phyloP scores from a whole-genome alignment of 495 filamentous ascomycete genomes.

The Penicillium paxilli region DNA sequence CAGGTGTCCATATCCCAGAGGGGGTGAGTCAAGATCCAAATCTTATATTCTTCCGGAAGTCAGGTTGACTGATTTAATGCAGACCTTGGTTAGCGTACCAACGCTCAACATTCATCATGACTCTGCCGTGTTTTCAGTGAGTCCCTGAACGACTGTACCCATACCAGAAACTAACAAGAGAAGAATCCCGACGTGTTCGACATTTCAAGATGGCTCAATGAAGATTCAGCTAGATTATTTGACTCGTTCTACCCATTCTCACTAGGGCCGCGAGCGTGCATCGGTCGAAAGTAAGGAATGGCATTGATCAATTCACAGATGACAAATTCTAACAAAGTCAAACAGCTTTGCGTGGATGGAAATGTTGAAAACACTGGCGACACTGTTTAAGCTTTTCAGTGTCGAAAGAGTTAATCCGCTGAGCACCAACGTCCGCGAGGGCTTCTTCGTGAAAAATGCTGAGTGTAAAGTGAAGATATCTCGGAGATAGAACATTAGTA shows the following conservation, averaged over 20 bases:
- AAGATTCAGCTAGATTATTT: not conserved
- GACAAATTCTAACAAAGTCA: too few relatives aligned
- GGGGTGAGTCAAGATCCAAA: not conserved
- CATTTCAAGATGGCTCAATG: slow-evolving; percentile 1
- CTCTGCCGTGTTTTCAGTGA: not conserved
- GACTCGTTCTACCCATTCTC: slow-evolving; percentile 4
- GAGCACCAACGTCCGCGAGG: not conserved
- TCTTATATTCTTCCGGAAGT: not conserved
- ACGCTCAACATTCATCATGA: slow-evolving; percentile 5
- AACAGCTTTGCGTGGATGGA: slow-evolving; percentile 7
- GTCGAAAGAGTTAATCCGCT: not conserved
- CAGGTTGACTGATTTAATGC: not conserved
- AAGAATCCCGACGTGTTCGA: not conserved
- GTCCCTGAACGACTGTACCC: not conserved
- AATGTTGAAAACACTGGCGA: slow-evolving; percentile 1
- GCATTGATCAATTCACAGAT: too few relatives aligned
- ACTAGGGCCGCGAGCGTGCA: slow-evolving; percentile 1
- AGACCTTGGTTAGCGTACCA: slow-evolving; percentile 7
- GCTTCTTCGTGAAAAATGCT: slow-evolving; percentile 7
- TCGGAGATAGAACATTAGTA: not conserved
- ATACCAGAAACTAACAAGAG: not conserved
- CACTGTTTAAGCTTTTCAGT: not conserved
- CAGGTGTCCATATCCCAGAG: not conserved
- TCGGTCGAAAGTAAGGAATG: slow-evolving; percentile 5
- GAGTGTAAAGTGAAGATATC: slow-evolving; percentile 2